Base-by-base conservation (phyloP, 2,329 filamentous ascomycete genomes). In the Beauveria sp. region DNA sequence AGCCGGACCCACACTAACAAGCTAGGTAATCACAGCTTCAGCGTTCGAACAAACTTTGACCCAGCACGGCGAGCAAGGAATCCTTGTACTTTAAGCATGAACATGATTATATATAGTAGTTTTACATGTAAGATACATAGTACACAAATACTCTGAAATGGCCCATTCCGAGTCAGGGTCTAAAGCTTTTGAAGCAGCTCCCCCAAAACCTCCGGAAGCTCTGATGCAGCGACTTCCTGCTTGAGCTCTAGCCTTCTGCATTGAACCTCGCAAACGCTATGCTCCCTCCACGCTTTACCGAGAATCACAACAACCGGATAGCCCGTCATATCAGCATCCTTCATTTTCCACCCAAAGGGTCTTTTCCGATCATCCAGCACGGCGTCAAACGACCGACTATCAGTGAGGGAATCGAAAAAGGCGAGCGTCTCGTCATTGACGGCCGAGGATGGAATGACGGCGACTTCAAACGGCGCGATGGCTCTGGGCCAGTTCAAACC, bases 401-500 rank as follows among this genome's bases (percentile, higher is more conserved):
- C 64, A 1, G 70, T 70, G 16, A 96, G 71, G 6, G 66, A 64
- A 69, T 93, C 89, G 64, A 91, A 91, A 5, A 96, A 77, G 5
- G 76, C 70, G 30, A 80, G 74, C 0, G 79, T 83, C 22, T 84
- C 80, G 16, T 76, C 68, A 63, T 78, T 73, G 55, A 77, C 64
- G 10, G 76, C 73, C 63, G 79, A 72, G 22, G 77, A 72, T 37
- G 84, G 73, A 5, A 96, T 75, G 2, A 97, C 76, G 12, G 88
- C 79, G 0, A 85, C 85, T 67, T 93, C 88, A 68, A 89, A 97
- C 0, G 94, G 94, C 2, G 94, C 91, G 65, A 97, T 92, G 10
- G 79, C 85, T 6, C 87, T 80, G 0, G 94, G 94, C 94, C 94
- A 99, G 67, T 91, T 91, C 8, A 97, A 79, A 0, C 92, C 94